phyloP scores from a whole-genome alignment of 1,284 basidiomycete genomes.

The Apiotrichum akiyoshidainum region DNA sequence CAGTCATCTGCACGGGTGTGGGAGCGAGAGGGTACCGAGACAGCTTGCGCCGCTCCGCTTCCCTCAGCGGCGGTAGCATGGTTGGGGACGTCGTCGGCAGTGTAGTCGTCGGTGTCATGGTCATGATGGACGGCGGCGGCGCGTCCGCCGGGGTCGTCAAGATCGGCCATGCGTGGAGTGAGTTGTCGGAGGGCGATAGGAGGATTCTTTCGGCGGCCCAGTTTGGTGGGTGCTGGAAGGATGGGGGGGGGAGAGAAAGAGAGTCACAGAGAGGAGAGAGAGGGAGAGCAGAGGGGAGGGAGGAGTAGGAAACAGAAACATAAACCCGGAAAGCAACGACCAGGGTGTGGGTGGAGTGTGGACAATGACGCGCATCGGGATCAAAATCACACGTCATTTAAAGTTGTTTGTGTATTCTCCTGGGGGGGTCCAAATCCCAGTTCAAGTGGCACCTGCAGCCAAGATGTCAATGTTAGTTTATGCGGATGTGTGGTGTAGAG shows the following conservation, averaged over 20 bases:
- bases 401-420: no score
- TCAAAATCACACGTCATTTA: no score
- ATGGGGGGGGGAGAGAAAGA: background rate
- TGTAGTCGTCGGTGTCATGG: background rate
- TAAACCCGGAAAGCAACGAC: no score
- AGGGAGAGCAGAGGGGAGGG: background rate
- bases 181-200: constrained; percentile 2
- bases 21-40: background rate
- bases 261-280: background rate
- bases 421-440: no score
- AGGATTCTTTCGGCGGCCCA: background rate
- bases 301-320: background rate
- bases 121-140: background rate
- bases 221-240: background rate
- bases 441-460: no score
- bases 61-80: background rate
- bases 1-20: constrained; percentile 12
- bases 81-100: background rate
- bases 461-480: no score
- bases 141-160: constrained; percentile 2
- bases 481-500: no score
- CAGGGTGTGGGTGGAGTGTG: no score
- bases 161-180: background rate
- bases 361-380: no score
- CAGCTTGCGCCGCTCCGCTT: background rate